Percentiles rank a stretch among this genome's conserved stretches.
Evolutionary conservation across 2,329 filamentous ascomycete genomes (phyloP).

Genomic region (Botrytis tulipae): DNA sequence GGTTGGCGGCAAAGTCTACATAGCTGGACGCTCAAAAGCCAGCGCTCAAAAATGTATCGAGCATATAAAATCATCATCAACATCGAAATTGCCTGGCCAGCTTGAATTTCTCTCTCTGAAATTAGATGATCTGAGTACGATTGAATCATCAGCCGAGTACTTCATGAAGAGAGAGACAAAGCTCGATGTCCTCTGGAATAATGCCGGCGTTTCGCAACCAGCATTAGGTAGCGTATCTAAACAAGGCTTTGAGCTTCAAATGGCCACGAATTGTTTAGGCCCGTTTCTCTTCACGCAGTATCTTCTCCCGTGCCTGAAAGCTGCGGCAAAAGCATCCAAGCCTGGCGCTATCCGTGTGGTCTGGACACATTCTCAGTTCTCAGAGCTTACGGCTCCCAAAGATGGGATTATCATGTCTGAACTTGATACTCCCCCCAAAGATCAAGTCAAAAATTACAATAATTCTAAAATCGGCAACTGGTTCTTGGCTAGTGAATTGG

Average conservation of each 20-base stretch:
- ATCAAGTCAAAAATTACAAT: slow-evolving; percentile 23
- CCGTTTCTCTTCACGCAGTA: slow-evolving; percentile 28
- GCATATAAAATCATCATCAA: slow-evolving; percentile 16
- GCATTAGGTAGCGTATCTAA: slow-evolving; percentile 21
- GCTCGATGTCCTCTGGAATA: slow-evolving; percentile 43
- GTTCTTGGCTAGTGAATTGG: slow-evolving; percentile 26
- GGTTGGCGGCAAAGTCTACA: slow-evolving; percentile 49
- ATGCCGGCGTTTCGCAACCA: slow-evolving; percentile 40
- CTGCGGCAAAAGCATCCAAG: slow-evolving; percentile 1
- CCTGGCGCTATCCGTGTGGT: slow-evolving; percentile 23
- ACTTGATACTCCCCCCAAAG: background rate
- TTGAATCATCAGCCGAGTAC: slow-evolving; percentile 38
- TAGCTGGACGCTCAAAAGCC: slow-evolving; percentile 45
- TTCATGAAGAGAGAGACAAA: slow-evolving; percentile 39
- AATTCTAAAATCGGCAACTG: slow-evolving; percentile 29
- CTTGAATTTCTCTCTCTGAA: slow-evolving; percentile 40
- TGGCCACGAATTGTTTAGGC: slow-evolving; percentile 27
- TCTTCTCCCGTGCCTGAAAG: slow-evolving; percentile 44
- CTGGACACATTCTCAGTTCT: slow-evolving; percentile 21
- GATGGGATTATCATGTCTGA: slow-evolving; percentile 15
- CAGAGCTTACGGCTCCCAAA: slow-evolving; percentile 16
- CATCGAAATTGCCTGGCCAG: slow-evolving; percentile 24
- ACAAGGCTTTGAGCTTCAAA: slow-evolving; percentile 24
- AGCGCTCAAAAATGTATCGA: slow-evolving; percentile 41
- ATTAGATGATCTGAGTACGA: slow-evolving; percentile 40